Evolutionary conservation across 1,139 yeast species (phyloP), one percentile per base, ranked within the genome.

Genomic region (Pichia sp.): DNA sequence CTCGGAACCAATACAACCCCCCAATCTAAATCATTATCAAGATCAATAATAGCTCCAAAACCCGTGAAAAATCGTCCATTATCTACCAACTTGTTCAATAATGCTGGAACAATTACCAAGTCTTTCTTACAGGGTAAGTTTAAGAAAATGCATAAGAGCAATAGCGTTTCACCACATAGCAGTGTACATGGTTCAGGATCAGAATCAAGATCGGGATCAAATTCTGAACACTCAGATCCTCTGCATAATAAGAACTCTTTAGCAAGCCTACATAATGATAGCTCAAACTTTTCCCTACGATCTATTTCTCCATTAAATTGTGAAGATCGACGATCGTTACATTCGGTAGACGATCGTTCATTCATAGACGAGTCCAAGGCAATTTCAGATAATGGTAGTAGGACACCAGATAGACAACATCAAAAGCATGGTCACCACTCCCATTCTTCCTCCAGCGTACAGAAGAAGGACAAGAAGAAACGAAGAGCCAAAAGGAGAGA

Each of bases 251-350:
- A 16, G 9, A 5, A 12, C 3, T 4, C 13, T 11, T 13, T 19
- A 10, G 8, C 31, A 6, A 18, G 6, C 11, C 6, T 19, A 3
- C 12, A 6, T 13, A 8, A 20, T 21, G 34, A 29, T 12, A 15
- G 6, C 5, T 34, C 38, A 11, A 30, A 29, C 19, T 18, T 20
- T 17, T 34, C 40, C 1, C 24, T 38, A 19, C 32, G 44, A 18
- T 40, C 44, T 3, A 27, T 37, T 14, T 40, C 44, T 13, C 44
- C 44, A 4, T 18, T 37, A 7, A 34, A 35, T 27, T 30, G 33
- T 3, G 30, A 26, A 15, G 38, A 36, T 16, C 26, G 17, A 20
- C 15, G 11, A 8, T 27, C 30, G 3, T 16, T 29, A 8, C n/a
- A 21, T 8, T 17, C 25, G 22, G 19, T 25, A 22, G 31, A 28